These are phyloP conservation scores for Esteya vermicola DNA, from an alignment of 2,329 filamentous ascomycete species.

Conservation along the genomic window DNA sequence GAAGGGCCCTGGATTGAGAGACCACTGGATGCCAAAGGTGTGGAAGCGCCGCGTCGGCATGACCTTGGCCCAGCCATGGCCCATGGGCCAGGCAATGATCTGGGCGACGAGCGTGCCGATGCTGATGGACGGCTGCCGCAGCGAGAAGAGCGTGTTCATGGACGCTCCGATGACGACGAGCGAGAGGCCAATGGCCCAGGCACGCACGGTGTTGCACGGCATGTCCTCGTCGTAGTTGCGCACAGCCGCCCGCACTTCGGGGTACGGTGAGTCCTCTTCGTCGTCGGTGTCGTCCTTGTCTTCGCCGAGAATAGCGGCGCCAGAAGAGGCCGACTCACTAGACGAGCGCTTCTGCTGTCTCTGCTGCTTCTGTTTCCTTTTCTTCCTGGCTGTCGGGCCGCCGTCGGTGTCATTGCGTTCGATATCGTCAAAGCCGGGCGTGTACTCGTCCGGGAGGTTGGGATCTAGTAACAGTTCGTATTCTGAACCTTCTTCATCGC, in stretches of 20 bases:
- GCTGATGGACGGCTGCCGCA: constrained; percentile 46
- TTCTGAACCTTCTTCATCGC: constrained; percentile 34
- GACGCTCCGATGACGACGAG: constrained; percentile 43
- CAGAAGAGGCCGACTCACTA: neutral
- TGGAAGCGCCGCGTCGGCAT: constrained; percentile 35
- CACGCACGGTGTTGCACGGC: constrained; percentile 51
- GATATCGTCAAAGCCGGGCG: constrained; percentile 12
- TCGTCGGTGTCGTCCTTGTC: constrained; percentile 19
- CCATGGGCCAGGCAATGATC: constrained; percentile 49
- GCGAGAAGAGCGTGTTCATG: constrained; percentile 49
- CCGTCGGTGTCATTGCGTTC: constrained; percentile 10
- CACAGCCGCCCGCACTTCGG: constrained; percentile 51
- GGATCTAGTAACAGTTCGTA: constrained; percentile 43
- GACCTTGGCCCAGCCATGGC: constrained; percentile 43
- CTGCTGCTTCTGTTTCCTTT: neutral
- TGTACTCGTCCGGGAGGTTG: constrained; percentile 30
- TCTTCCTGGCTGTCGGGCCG: constrained; percentile 7
- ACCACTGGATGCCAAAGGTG: constrained; percentile 39
- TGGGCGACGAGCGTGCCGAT: constrained; percentile 48
- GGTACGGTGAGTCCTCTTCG: constrained; percentile 48
- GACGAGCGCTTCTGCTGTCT: neutral
- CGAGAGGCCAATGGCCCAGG: constrained; percentile 46
- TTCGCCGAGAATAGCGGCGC: constrained; percentile 1
- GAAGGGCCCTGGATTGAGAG: constrained; percentile 53
- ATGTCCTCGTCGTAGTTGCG: constrained; percentile 50